Evolutionary conservation across 805 yeast genomes (phyloP).

Genomic region (Scheffersomyces amazonensis): DNA sequence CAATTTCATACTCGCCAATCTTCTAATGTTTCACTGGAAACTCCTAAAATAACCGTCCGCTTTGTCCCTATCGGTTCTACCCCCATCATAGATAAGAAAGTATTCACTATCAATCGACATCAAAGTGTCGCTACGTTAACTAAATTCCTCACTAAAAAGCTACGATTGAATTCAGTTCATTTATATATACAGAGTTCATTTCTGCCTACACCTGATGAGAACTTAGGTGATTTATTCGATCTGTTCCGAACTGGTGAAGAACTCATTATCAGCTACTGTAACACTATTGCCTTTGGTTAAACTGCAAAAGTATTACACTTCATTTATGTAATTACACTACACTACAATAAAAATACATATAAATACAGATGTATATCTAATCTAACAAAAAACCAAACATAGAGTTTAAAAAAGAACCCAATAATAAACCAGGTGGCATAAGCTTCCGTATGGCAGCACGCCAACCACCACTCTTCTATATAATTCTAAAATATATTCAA

Average conservation of each 20-base stretch:
- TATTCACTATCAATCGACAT: slow-evolving; percentile 46
- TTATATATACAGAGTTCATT: slow-evolving; percentile 40
- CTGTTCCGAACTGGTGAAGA: slow-evolving; percentile 31
- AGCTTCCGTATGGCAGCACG: no score
- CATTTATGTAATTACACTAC: no score
- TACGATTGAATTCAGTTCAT: slow-evolving; percentile 22
- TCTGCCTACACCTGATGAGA: slow-evolving; percentile 41
- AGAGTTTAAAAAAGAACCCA: no score
- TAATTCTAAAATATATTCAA: no score
- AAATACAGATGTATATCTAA: no score
- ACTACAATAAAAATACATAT: no score
- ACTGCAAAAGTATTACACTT: no score
- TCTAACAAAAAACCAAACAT: no score
- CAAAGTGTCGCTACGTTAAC: slow-evolving; percentile 47
- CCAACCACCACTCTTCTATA: no score
- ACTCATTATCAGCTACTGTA: slow-evolving; percentile 37
- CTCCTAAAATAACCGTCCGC: slow-evolving; percentile 43
- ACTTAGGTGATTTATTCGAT: slow-evolving; percentile 26
- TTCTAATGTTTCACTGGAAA: not conserved
- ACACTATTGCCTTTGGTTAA: slow-evolving; percentile 39
- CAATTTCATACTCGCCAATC: not conserved
- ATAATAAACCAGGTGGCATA: no score
- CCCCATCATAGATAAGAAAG: slow-evolving; percentile 45
- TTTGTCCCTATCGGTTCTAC: slow-evolving; percentile 63
- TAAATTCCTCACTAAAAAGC: slow-evolving; percentile 41